These are phyloP conservation scores for Hanseniaspora hatyaiensis DNA, from an alignment of 805 yeast species.

Conservation along the genomic window DNA sequence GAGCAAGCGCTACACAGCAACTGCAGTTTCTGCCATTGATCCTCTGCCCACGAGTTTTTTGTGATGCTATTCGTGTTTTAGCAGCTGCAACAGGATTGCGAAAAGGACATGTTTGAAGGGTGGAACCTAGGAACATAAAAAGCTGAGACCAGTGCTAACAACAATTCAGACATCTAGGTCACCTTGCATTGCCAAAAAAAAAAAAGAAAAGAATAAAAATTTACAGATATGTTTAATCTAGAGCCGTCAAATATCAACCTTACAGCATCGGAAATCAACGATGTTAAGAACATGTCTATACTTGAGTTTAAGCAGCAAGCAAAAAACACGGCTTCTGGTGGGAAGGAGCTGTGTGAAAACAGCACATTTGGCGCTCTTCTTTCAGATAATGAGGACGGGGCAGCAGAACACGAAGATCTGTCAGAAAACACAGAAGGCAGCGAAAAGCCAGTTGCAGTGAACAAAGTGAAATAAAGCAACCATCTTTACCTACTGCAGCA, in stretches of 20 bases:
- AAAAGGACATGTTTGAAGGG: no score
- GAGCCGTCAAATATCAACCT: constrained; percentile 10
- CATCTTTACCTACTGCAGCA: no score
- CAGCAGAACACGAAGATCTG: background rate
- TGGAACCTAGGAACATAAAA: no score
- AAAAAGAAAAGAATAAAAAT: background rate
- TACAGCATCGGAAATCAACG: background rate
- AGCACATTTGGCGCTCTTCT: background rate
- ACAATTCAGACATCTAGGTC: no score
- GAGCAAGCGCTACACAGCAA: background rate
- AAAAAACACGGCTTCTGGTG: background rate
- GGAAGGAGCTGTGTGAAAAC: background rate
- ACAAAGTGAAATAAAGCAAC: no score
- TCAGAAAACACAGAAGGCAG: background rate
- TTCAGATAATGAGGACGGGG: background rate
- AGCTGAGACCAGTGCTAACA: no score
- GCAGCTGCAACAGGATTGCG: no score
- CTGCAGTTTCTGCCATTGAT: no score
- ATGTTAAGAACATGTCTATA: background rate
- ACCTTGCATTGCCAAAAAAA: no score
- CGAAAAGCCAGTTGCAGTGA: background rate
- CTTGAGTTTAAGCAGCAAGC: background rate
- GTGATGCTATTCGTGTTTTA: no score
- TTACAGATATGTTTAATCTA: constrained; percentile 12
- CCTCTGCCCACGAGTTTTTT: no score